Evolutionary conservation across 305 asterid species (phyloP).

Genomic region (Fraxinus baroniana): DNA sequence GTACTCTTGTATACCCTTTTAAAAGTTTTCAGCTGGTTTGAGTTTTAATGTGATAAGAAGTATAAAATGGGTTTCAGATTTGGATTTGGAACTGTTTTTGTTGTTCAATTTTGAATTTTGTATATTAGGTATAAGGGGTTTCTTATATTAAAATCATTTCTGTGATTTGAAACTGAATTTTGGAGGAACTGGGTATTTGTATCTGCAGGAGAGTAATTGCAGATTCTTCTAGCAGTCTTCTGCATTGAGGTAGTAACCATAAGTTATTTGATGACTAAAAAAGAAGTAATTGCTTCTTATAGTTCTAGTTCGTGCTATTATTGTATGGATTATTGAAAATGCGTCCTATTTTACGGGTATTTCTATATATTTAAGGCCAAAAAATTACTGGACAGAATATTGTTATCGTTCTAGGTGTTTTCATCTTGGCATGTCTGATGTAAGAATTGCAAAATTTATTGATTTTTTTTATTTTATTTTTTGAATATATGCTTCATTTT

Average conservation of each 20-base stretch:
- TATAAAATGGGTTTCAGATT: slow-evolving; percentile 23
- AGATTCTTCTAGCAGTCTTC: slow-evolving; percentile 12
- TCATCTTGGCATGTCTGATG: slow-evolving; percentile 26
- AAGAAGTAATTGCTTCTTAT: neutral
- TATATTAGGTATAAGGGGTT: too few relatives aligned
- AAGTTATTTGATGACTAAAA: neutral
- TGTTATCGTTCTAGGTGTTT: slow-evolving; percentile 7
- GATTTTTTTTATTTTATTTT: neutral
- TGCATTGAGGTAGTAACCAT: slow-evolving; percentile 24
- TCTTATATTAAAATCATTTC: neutral
- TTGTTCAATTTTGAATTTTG: neutral
- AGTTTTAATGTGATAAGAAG: slow-evolving; percentile 9
- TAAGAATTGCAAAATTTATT: neutral
- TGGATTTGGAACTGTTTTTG: slow-evolving; percentile 19
- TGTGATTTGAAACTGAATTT: slow-evolving; percentile 2
- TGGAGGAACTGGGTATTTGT: slow-evolving; percentile 10
- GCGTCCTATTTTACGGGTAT: neutral
- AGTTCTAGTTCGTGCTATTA: slow-evolving; percentile 8
- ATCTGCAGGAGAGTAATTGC: neutral
- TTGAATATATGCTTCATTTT: neutral
- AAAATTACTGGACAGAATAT: neutral
- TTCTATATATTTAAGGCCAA: slow-evolving; percentile 5
- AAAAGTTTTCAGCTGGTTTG: slow-evolving; percentile 21
- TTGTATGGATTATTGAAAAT: neutral
- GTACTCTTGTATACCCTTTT: slow-evolving; percentile 6